Evolutionary conservation across 805 yeast genomes (phyloP).

Genomic region (Debaryomyces hansenii): DNA sequence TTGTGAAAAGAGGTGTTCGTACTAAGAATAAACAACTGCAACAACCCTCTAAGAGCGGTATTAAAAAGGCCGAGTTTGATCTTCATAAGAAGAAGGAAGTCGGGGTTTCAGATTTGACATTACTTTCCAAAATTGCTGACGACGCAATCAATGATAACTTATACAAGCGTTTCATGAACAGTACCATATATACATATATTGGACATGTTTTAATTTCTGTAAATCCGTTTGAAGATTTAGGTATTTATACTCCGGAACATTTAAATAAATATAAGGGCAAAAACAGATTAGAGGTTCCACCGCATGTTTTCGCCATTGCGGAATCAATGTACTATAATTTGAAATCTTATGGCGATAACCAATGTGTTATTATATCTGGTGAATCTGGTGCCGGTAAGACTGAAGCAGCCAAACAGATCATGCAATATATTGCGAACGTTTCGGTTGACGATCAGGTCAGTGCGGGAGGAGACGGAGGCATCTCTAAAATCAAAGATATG

Average conservation of each 20-base stretch:
- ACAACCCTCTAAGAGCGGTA: constrained; percentile 58
- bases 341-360: constrained; percentile 91
- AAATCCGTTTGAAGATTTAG: constrained; percentile 94
- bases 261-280: constrained; percentile 81
- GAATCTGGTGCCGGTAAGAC: constrained; percentile 99
- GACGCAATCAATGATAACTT: constrained; percentile 91
- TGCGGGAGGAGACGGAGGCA: constrained; percentile 56
- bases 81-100: constrained; percentile 88
- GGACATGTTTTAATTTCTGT: constrained; percentile 95
- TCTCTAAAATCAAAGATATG: constrained; percentile 91
- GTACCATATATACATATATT: constrained; percentile 86
- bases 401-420: constrained; percentile 95
- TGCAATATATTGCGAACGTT: constrained; percentile 94
- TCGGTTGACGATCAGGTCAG: constrained; percentile 49
- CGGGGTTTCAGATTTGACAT: constrained; percentile 95
- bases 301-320: constrained; percentile 97
- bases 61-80: constrained; percentile 88
- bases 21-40: constrained; percentile 48
- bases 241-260: constrained; percentile 84
- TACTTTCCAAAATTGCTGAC: constrained; percentile 84
- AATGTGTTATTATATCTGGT: constrained; percentile 96
- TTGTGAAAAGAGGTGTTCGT: constrained; percentile 74
- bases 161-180: constrained; percentile 84
- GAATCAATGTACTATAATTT: constrained; percentile 94
- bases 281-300: constrained; percentile 94